Conservation (phyloP, 2,329 filamentous ascomycete genomes). For the Epichloe festucae region DNA sequence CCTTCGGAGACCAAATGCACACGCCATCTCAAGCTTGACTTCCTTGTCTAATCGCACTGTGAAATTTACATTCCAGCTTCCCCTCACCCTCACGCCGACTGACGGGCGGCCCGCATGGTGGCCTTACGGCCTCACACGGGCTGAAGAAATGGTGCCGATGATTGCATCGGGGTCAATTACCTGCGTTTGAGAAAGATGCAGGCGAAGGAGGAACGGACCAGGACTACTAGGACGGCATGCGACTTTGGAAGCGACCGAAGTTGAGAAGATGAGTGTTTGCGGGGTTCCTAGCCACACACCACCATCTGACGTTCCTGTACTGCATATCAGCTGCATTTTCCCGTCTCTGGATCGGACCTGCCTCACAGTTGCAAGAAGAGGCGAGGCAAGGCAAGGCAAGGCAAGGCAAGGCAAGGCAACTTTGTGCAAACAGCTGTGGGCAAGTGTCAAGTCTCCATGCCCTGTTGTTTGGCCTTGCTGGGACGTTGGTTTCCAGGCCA, state of each 20-base stretch:
- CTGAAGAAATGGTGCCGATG: not conserved
- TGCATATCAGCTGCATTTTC: not conserved
- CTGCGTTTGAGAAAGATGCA: too few relatives aligned
- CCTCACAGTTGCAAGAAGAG: not conserved
- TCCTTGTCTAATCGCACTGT: not conserved
- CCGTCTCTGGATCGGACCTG: not conserved
- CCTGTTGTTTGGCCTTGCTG: too few relatives aligned
- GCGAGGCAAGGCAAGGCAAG: too few relatives aligned
- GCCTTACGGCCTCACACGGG: not conserved
- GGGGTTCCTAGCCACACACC: not conserved
- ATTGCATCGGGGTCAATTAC: too few relatives aligned
- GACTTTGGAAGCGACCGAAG: too few relatives aligned
- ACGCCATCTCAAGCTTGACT: too few relatives aligned
- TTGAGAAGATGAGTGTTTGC: too few relatives aligned
- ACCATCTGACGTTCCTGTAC: not conserved
- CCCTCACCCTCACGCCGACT: not conserved
- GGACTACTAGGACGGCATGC: too few relatives aligned
- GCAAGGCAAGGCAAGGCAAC: too few relatives aligned
- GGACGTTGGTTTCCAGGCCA: too few relatives aligned
- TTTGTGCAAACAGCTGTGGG: not conserved
- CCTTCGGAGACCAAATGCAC: not conserved
- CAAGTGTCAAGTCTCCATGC: too few relatives aligned
- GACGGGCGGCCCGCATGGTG: not conserved
- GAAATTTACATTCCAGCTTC: constrained; percentile 1
- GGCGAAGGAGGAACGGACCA: too few relatives aligned